A percentile compares a stretch with the other conserved stretches of the same genome.
phyloP scores from a whole-genome alignment of 1,139 yeast species.

The Blastobotrys niveus region DNA sequence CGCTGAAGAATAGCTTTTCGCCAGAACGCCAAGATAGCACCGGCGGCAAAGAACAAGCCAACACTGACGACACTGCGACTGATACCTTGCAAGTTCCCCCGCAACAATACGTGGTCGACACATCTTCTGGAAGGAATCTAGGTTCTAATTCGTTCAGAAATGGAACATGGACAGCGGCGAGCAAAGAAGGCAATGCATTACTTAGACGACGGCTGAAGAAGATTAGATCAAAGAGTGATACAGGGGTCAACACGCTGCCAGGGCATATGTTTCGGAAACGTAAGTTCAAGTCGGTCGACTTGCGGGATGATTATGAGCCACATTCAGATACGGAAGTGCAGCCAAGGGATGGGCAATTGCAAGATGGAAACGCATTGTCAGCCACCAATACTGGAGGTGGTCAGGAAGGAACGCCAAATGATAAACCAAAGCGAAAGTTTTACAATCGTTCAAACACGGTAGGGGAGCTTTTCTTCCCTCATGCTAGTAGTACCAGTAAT shows the following conservation, averaged over 20 bases:
- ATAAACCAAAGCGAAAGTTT: constrained; percentile 11
- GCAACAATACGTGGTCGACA: no score
- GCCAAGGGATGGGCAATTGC: constrained; percentile 2
- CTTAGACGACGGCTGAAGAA: constrained; percentile 17
- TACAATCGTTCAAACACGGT: constrained; percentile 11
- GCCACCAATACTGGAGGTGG: constrained; percentile 6
- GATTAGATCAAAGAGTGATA: constrained; percentile 23
- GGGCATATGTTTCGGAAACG: constrained; percentile 9
- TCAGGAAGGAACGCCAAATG: no score
- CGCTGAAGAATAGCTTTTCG: background rate
- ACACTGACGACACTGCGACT: background rate
- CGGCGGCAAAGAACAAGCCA: background rate
- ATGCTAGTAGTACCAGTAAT: background rate
- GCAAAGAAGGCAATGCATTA: constrained; percentile 6
- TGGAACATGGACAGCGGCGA: background rate
- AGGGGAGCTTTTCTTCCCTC: constrained; percentile 14
- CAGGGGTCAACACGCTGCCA: constrained; percentile 19
- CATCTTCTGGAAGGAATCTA: background rate
- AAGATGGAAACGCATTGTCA: constrained; percentile 2
- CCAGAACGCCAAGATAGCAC: background rate
- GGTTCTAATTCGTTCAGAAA: background rate
- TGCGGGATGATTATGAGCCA: constrained; percentile 7
- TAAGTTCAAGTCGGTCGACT: constrained; percentile 11
- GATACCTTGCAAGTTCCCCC: no score
- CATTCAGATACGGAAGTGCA: constrained; percentile 20